These are phyloP conservation scores for Moricandia arvensis DNA, from an alignment of 345 rosid genomes.

Conservation along the genomic window DNA sequence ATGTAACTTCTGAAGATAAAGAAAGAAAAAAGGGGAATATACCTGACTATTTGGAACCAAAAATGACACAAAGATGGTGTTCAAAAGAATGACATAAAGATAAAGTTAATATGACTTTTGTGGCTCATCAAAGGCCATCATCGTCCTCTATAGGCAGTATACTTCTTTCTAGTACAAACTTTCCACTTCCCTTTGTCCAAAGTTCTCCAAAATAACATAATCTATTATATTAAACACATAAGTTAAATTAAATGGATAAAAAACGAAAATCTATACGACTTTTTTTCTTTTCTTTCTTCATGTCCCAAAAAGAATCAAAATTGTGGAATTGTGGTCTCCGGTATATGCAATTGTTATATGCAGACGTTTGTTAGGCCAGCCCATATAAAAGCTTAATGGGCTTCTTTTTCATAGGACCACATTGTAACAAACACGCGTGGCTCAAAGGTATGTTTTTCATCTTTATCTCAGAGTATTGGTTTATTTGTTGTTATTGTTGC, in stretches of 20 bases:
- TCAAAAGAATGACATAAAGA: slow-evolving; percentile 32
- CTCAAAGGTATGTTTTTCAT: background rate
- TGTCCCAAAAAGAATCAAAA: background rate
- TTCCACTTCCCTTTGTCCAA: slow-evolving; percentile 37
- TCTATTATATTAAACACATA: background rate
- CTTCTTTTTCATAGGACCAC: background rate
- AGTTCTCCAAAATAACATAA: background rate
- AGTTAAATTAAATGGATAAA: background rate
- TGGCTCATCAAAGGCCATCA: slow-evolving; percentile 38
- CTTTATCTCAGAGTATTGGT: background rate
- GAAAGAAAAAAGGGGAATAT: slow-evolving; percentile 8
- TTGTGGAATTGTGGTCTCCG: background rate
- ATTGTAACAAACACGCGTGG: background rate
- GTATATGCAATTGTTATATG: background rate
- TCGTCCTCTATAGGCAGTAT: slow-evolving; percentile 16
- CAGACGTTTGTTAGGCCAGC: background rate
- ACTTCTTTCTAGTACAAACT: slow-evolving; percentile 36
- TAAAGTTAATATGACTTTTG: slow-evolving; percentile 36
- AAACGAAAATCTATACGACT: background rate
- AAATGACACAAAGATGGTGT: slow-evolving; percentile 32
- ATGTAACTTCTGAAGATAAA: slow-evolving; percentile 8
- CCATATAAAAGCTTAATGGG: slow-evolving; percentile 9
- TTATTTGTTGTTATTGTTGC: slow-evolving; percentile 15
- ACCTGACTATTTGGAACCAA: slow-evolving; percentile 32
- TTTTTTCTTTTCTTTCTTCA: background rate